Percentiles rank a stretch among this genome's conserved stretches.
These are phyloP conservation scores for Saprolegnia parasitica DNA, from an alignment of 352 stramenopile species.

Conservation along the genomic window DNA sequence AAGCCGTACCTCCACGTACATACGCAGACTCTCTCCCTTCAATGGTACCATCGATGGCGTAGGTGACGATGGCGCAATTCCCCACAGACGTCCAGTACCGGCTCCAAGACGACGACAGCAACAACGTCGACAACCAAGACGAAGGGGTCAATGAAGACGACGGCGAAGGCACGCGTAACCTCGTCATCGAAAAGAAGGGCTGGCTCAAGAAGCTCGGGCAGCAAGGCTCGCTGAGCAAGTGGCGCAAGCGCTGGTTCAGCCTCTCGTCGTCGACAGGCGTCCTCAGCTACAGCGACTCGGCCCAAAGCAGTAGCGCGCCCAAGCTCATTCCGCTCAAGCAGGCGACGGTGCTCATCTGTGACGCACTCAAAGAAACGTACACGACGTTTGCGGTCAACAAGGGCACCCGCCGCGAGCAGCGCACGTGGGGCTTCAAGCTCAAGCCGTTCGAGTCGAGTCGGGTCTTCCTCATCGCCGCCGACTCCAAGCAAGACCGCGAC, in stretches of 20 bases:
- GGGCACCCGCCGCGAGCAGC: conserved; percentile 66
- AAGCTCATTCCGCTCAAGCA: conserved; percentile 62
- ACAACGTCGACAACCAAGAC: conserved; percentile 33
- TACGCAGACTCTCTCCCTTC: background rate
- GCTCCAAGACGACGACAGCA: background rate
- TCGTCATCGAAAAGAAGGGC: conserved; percentile 67
- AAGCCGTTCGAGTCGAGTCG: conserved; percentile 61
- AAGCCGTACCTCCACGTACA: conserved; percentile 59
- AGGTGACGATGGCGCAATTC: conserved; percentile 54
- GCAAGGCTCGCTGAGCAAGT: conserved; percentile 66
- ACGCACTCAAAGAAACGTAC: conserved; percentile 85
- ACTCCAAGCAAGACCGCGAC: conserved; percentile 85
- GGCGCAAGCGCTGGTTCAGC: conserved; percentile 74
- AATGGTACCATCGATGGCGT: conserved; percentile 34
- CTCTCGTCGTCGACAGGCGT: conserved; percentile 71
- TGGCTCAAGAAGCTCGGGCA: conserved; percentile 82
- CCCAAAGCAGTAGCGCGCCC: conserved; percentile 51
- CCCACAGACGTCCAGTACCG: background rate
- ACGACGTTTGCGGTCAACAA: conserved; percentile 78
- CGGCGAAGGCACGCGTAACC: conserved; percentile 28
- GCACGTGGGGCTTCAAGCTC: conserved; percentile 85
- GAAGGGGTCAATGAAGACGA: conserved; percentile 72
- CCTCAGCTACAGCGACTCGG: conserved; percentile 49
- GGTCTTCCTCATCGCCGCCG: conserved; percentile 77
- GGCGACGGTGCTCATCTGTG: conserved; percentile 58